phyloP scores from a whole-genome alignment of 768 basidiomycete species.

The Obba rivulosa region DNA sequence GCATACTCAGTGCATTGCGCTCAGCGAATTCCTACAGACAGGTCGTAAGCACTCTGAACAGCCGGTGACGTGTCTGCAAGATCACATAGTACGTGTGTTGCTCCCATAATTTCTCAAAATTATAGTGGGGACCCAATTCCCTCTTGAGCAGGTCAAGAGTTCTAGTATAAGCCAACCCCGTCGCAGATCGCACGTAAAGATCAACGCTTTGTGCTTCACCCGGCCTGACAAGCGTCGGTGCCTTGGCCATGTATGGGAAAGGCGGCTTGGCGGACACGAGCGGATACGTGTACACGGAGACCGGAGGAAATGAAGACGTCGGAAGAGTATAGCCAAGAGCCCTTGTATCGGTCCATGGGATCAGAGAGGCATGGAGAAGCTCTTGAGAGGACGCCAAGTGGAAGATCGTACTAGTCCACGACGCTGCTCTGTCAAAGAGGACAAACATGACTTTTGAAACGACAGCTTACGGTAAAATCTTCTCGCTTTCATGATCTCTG shows the following conservation, averaged over 20 bases:
- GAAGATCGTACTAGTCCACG: slow-evolving; percentile 24
- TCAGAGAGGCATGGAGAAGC: slow-evolving; percentile 24
- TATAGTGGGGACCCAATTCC: slow-evolving; percentile 37
- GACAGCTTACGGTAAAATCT: slow-evolving; percentile 23
- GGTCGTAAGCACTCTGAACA: not conserved
- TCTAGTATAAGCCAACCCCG: slow-evolving; percentile 31
- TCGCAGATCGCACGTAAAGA: slow-evolving; percentile 32
- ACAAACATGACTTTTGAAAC: not conserved
- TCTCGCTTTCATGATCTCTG: slow-evolving; percentile 17
- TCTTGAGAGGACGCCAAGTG: slow-evolving; percentile 35
- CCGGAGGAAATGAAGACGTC: slow-evolving; percentile 22
- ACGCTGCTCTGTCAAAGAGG: not conserved
- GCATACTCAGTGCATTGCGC: slow-evolving; percentile 34
- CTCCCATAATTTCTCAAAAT: slow-evolving; percentile 43
- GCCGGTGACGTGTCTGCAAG: not conserved
- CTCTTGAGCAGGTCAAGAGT: slow-evolving; percentile 32
- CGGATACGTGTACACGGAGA: slow-evolving; percentile 32
- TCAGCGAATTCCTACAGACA: slow-evolving; percentile 32
- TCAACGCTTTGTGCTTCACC: slow-evolving; percentile 21
- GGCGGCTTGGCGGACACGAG: slow-evolving; percentile 30
- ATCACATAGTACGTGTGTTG: slow-evolving; percentile 40
- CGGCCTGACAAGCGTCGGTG: slow-evolving; percentile 26
- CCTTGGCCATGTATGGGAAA: slow-evolving; percentile 29
- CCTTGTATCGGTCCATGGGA: slow-evolving; percentile 19
- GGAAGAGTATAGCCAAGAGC: slow-evolving; percentile 15